These are phyloP conservation scores for Alnus glutinosa DNA, from an alignment of 306 rosid genomes.

Conservation along the genomic window DNA sequence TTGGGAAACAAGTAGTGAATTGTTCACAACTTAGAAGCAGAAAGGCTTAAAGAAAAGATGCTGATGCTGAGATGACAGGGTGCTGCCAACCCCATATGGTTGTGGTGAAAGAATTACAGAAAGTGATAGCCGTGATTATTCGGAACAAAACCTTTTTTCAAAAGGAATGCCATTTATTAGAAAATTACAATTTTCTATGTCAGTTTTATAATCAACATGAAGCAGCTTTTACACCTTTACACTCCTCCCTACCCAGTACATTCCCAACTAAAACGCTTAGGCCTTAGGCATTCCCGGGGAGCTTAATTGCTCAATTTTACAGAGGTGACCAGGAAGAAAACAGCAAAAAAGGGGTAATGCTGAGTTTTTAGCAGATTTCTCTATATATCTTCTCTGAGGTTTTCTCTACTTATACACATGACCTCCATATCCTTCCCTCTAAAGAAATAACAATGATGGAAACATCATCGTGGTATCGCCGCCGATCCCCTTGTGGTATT, in stretches of 20 bases:
- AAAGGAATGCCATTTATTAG: constrained; percentile 52
- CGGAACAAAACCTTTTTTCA: constrained; percentile 35
- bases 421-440: constrained; percentile 99
- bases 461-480: constrained; percentile 96
- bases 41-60: constrained; percentile 34
- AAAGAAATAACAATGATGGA: constrained; percentile 94
- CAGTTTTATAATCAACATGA: constrained; percentile 57
- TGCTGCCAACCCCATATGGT: constrained; percentile 27
- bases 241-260: constrained; percentile 53
- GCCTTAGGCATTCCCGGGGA: constrained; percentile 37
- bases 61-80: constrained; percentile 39
- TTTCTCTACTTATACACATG: constrained; percentile 72
- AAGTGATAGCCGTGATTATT: constrained; percentile 34
- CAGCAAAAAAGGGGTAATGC: constrained; percentile 41
- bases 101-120: constrained; percentile 29
- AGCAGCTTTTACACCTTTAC: constrained; percentile 80
- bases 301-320: constrained; percentile 48
- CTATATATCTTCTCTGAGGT: constrained; percentile 35
- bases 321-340: constrained; percentile 45
- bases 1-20: constrained; percentile 27
- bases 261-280: constrained; percentile 48
- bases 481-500: constrained; percentile 93
- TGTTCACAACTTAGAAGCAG: constrained; percentile 6
- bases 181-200: constrained; percentile 54
- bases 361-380: constrained; percentile 43